Evolutionary conservation across 2,329 filamentous ascomycete species (phyloP), one percentile per base, ranked within the genome.

Genomic region (Bipolaris zeicola): DNA sequence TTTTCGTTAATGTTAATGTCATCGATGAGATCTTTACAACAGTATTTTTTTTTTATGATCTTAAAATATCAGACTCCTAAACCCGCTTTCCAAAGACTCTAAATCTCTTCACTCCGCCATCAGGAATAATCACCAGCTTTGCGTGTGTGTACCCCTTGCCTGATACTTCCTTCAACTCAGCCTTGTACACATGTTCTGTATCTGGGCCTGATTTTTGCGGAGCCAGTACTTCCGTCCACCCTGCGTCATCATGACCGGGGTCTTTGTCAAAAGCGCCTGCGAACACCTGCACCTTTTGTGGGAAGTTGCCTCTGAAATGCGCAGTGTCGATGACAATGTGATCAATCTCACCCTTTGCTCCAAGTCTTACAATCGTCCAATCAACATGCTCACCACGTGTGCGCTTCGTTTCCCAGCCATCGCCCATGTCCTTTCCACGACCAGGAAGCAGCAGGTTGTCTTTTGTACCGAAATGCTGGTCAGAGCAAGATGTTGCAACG

Each of bases 121-220:
- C 93, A 0, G 94, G 94, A 65, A 96, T 91, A 73, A 97, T 95
- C 33, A 91, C 90, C 73, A 98, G 81, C 83, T 96, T 97, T 20
- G 93, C 87, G 78, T 95, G 92, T 11, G 89, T 92, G 69, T 91
- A 90, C 2, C 81, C 78, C 71, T 81, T 82, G 36, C 86, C 85
- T 64, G 82, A 79, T 16, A 86, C 79, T 55, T 81, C 69, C 64
- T 74, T 73, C 62, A 81, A 58, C 52, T 77, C 73, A 20, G 31
- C 61, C 49, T 64, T 79, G 71, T 89, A 90, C 61, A 84, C 82
- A 72, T 92, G 89, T 78, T 92, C 89, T 67, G 81, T 80, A 72
- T 94, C 90, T 16, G 90, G 87, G 1, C 87, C 87, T 57, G 87
- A 89, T 77, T 87, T 89, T 78, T 85, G 87, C 13, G 88, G 83